Evolutionary conservation across 2,329 filamentous ascomycete genomes (phyloP), one percentile per base, ranked within the genome.

Genomic region (Pleomassaria siparia): DNA sequence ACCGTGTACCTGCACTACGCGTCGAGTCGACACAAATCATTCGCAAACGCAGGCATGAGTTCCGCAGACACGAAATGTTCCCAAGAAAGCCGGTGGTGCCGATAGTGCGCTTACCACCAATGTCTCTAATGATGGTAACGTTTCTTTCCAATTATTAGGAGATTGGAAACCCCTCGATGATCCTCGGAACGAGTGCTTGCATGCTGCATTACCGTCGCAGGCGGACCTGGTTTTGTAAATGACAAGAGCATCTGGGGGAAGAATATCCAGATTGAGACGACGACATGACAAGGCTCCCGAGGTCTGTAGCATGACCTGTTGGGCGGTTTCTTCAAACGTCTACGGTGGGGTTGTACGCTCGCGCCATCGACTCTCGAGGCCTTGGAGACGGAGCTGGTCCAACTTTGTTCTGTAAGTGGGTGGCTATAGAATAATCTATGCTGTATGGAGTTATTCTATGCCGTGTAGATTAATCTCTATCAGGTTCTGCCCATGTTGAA

Each of bases 201-300:
- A 53, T 58, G 46, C 48, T 62, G 55, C 55, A 61, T 58, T 53
- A 46, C 53, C 46, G 47, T 44, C 54, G 54, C 63, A 51, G 44
- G 40, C 16, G 33, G 36, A 7, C 29, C 46, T 44, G 42, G 50
- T 40, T 46, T 47, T 45, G 28, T 15, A 18, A 11, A 25, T 32
- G 12, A 25, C 28, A 40, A 24, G 16, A 20, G 16, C 37, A 22
- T 37, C 20, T 43, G 24, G 25, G 26, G 41, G 40, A 29, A 39
- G 28, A 30, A 36, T 32, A 50, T 33, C 48, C 53, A 46, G 39
- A 49, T 48, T 45, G 46, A 49, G 53, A 47, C 48, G 43, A 33
- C 51, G 43, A 53, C 36, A 46, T 53, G 49, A 53, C 50, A 52
- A 54, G 46, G 48, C 46, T 53, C n/a, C n/a, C n/a, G n/a, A n/a